phyloP scores from a whole-genome alignment of 2,329 filamentous ascomycete species.

The Colletotrichum liaoningense region DNA sequence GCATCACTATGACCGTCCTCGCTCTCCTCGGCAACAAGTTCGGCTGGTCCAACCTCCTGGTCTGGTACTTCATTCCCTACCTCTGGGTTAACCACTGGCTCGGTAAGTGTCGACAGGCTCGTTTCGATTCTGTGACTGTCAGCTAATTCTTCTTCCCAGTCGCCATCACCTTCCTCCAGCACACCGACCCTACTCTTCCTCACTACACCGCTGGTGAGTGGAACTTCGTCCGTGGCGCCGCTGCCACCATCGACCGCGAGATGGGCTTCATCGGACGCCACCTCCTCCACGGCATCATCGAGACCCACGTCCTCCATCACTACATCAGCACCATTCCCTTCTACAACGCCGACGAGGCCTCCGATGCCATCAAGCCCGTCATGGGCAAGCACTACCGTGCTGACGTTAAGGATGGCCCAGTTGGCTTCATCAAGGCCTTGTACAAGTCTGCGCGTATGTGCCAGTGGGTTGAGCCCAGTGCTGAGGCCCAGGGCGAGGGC shows the following conservation, averaged over 20 bases:
- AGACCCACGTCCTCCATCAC: conserved; percentile 98
- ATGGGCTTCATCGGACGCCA: conserved; percentile 95
- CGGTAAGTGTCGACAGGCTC: conserved; percentile 68
- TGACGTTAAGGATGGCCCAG: conserved; percentile 78
- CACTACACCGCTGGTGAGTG: conserved; percentile 90
- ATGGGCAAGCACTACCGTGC: conserved; percentile 97
- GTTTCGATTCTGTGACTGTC: background rate
- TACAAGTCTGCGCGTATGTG: conserved; percentile 87
- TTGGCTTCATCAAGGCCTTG: conserved; percentile 87
- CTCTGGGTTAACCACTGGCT: conserved; percentile 99
- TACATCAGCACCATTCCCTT: conserved; percentile 97
- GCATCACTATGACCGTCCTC: conserved; percentile 70
- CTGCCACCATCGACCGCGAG: conserved; percentile 95
- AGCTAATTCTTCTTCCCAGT: conserved; percentile 64
- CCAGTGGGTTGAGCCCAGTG: conserved; percentile 97
- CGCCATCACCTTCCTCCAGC: conserved; percentile 96
- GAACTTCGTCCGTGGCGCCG: conserved; percentile 94
- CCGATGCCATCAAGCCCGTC: conserved; percentile 75
- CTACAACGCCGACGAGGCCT: conserved; percentile 71
- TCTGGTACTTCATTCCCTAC: conserved; percentile 97
- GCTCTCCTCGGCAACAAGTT: conserved; percentile 79
- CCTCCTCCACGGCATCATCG: conserved; percentile 94
- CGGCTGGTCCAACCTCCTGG: conserved; percentile 86
- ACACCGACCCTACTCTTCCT: conserved; percentile 93
- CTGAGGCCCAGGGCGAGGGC: conserved; percentile 81